Percentiles rank a stretch among this genome's conserved stretches.
Evolutionary conservation across 2,329 filamentous ascomycete species (phyloP).

Genomic region (Ascosphaera apis): DNA sequence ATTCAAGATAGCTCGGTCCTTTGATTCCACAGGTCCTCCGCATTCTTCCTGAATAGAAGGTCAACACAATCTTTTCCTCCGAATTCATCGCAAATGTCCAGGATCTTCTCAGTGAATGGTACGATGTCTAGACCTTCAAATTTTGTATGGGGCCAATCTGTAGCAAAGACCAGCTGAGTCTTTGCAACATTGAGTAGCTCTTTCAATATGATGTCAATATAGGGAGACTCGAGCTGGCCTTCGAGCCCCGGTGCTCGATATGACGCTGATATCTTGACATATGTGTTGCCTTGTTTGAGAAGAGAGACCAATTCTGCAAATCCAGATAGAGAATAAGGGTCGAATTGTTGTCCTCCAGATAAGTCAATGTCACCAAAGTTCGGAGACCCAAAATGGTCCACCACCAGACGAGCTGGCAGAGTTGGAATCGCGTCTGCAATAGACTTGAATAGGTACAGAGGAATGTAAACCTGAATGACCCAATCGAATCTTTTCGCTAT

Average conservation of each 20-base stretch:
- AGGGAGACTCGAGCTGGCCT: constrained; percentile 17
- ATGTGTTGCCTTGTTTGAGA: constrained; percentile 25
- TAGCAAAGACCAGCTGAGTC: constrained; percentile 31
- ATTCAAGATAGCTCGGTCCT: background rate
- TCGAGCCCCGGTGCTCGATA: constrained; percentile 21
- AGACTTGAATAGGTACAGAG: constrained; percentile 25
- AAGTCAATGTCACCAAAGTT: constrained; percentile 1
- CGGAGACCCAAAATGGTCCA: constrained; percentile 33
- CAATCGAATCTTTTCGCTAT: constrained; percentile 28
- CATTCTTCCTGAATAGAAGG: constrained; percentile 32
- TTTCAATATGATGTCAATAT: constrained; percentile 25
- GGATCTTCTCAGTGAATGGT: constrained; percentile 30
- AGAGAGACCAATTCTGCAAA: constrained; percentile 27
- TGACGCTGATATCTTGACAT: constrained; percentile 34
- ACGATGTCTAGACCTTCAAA: constrained; percentile 33
- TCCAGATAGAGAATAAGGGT: constrained; percentile 26
- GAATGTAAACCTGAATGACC: constrained; percentile 36
- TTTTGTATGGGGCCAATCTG: constrained; percentile 42
- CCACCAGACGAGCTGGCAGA: constrained; percentile 29
- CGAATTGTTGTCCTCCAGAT: constrained; percentile 5
- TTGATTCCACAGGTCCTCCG: constrained; percentile 27
- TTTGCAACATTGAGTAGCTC: constrained; percentile 26
- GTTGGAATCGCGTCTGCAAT: constrained; percentile 27
- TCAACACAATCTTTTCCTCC: constrained; percentile 17
- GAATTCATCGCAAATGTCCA: constrained; percentile 29